Base-by-base conservation (phyloP, 2,329 filamentous ascomycete species). In the Pestalotiopsis sp. region DNA sequence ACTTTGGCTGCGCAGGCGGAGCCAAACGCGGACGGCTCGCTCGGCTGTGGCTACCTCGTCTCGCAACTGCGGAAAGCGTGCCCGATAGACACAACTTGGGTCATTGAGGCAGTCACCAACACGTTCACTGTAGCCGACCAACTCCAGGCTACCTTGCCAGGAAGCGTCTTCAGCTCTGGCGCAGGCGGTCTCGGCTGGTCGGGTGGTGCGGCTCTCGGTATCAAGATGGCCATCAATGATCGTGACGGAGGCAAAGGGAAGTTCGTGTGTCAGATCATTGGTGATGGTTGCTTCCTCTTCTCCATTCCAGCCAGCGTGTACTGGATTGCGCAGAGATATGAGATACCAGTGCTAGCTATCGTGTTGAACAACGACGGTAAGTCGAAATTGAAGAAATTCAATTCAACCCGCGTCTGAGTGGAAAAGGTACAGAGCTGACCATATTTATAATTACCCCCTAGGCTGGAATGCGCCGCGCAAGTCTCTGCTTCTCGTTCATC, bases 61-160 rank as follows among this genome's bases (percentile, higher is more conserved):
- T 73, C 74, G 20, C 76, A 70, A 67, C 74, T 84, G n/a, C 72
- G 76, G 20, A 71, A 76, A 12, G 66, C 80, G 20, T 82, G 79
- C 65, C 83, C 83, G 0, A 59, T 75, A 39, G 82, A 85, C 76
- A 91, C 92, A 0, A 92, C 94, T 73, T 94, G 88, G 85, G 89
- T 88, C 2, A 83, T 94, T 67, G 92, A 95, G 80, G 89, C 92
- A 0, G 92, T 95, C 1, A 94, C 92, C 0, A 88, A 91, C 71
- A 90, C 90, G 0, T 78, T 77, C 1, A 86, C 89, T 59, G 90
- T 93, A 3, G 86, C 91, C 52, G 91, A 94, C 72, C 90, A 92
- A 73, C 79, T 94, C 5, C 88, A 87, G 73, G 86, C 88, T 3
- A 89, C 86, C 2, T 72, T 87, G 7, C 83, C 85, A 0, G 83